These are phyloP conservation scores for Dacryopinax spathularia DNA, from an alignment of 768 basidiomycete species.

Conservation along the genomic window DNA sequence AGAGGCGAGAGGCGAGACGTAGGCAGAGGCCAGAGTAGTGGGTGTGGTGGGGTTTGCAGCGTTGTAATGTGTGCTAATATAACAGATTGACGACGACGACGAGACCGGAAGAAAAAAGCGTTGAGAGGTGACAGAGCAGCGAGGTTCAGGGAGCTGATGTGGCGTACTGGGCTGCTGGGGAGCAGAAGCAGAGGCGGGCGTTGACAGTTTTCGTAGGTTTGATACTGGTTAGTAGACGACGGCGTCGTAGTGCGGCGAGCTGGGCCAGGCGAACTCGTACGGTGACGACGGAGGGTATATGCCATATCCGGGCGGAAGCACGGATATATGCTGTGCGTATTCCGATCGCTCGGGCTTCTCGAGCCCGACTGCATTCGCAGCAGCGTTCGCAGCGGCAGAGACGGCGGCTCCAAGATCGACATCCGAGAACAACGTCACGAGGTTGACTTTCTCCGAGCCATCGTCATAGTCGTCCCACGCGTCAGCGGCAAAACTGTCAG, in stretches of 20 bases:
- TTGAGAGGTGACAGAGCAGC: neutral
- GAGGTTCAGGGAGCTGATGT: neutral
- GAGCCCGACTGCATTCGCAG: neutral
- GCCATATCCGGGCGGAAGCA: neutral
- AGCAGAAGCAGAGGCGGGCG: neutral
- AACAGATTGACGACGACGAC: neutral
- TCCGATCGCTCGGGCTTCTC: neutral
- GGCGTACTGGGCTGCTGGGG: neutral
- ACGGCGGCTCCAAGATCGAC: neutral
- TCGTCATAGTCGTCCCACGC: slow-evolving; percentile 3
- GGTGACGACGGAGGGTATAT: neutral
- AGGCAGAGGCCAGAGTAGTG: neutral
- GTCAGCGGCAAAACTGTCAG: neutral
- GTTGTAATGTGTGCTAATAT: slow-evolving; percentile 3
- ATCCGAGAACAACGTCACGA: neutral
- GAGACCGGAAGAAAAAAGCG: neutral
- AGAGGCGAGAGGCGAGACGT: neutral
- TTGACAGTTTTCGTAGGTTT: neutral
- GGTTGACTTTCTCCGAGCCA: neutral
- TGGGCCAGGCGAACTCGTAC: neutral
- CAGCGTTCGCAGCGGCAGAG: neutral
- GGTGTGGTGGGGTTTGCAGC: neutral
- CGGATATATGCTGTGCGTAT: neutral
- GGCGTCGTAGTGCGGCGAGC: neutral
- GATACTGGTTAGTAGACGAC: slow-evolving; percentile 3